Base-by-base conservation (phyloP, 2,329 filamentous ascomycete genomes). In the Aphanocladium album region DNA sequence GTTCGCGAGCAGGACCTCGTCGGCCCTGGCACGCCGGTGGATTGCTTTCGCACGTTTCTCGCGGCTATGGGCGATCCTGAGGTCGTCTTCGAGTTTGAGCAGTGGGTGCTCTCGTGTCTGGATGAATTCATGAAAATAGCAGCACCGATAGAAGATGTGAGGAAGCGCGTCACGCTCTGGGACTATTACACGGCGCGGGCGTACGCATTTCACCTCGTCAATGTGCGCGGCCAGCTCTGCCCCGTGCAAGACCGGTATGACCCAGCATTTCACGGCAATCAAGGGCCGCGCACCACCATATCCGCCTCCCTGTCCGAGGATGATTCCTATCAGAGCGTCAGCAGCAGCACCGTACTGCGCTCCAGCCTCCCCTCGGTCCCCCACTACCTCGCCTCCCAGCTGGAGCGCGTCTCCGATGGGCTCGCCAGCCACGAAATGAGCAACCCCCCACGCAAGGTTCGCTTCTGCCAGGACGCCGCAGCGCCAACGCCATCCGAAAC, bases 271-370 rank as follows among this genome's bases (percentile, higher is more conserved):
- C 46, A 49, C 46, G 85, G 85, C 0, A 86, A 86, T 0, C 88
- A 86, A 85, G 89, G 71, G 86, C 86, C 0, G 85, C 85, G 0
- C 85, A 85, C 0, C 79, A 78, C 14, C 86, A 89, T 71, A 78
- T 19, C 27, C 5, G 25, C n/a, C 6, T 16, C 19, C 11, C 46
- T 30, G 12, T 25, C 19, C 46, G 19, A 14, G 11, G 46, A n/a
- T 4, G 46, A 53, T 16, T 25, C 25, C 16, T 25, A 5, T 11
- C 46, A 23, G 19, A 49, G 25, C 9, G 25, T 23, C 9, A 14
- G 17, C 19, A 49, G 21, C 19, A 6, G 25, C 14, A 11, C 46
- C 25, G 16, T 49, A 14, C 46, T 49, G 4, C 46, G 19, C 9
- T 49, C 46, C 16, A 21, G 9, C 5, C 46, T 49, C 17, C 46